These are phyloP conservation scores for Colletotrichum spinosum DNA, from an alignment of 2,329 filamentous ascomycete genomes.

Conservation along the genomic window DNA sequence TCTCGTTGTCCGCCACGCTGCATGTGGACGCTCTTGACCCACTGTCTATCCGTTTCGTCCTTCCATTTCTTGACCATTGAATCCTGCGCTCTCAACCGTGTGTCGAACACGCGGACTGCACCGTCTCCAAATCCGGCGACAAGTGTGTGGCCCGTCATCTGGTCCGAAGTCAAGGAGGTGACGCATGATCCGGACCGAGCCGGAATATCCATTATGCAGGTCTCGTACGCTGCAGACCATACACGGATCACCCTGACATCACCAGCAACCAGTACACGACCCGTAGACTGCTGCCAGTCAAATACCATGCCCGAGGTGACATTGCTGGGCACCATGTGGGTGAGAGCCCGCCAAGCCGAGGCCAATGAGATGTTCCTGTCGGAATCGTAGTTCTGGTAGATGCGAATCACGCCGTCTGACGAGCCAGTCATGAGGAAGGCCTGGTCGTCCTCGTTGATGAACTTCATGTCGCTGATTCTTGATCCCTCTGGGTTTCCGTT, in stretches of 20 bases:
- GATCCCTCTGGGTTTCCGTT: constrained; percentile 94
- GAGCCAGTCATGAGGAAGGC: constrained; percentile 95
- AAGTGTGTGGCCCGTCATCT: constrained; percentile 97
- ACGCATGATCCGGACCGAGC: constrained; percentile 95
- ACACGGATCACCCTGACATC: constrained; percentile 96
- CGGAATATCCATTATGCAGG: constrained; percentile 93
- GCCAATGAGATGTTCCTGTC: constrained; percentile 83
- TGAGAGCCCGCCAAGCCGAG: constrained; percentile 90
- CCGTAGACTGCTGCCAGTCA: constrained; percentile 99
- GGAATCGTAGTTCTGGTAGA: constrained; percentile 92
- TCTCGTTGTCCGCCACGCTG: constrained; percentile 95
- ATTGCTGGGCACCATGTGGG: constrained; percentile 93
- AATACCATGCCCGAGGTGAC: constrained; percentile 96
- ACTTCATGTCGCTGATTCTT: constrained; percentile 92
- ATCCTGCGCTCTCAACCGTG: constrained; percentile 83
- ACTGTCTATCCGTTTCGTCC: constrained; percentile 85
- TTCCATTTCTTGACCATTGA: constrained; percentile 98
- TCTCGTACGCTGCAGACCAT: constrained; percentile 95
- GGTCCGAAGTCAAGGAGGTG: constrained; percentile 94
- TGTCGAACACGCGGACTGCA: constrained; percentile 93
- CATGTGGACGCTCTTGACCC: constrained; percentile 97
- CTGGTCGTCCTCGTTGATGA: constrained; percentile 98
- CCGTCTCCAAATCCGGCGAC: constrained; percentile 97
- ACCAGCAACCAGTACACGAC: constrained; percentile 92
- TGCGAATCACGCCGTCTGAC: constrained; percentile 92